A percentile compares a stretch with the other conserved stretches of the same genome.
phyloP scores from a whole-genome alignment of 2,329 filamentous ascomycete species.

The Pestalotiopsis sp. region DNA sequence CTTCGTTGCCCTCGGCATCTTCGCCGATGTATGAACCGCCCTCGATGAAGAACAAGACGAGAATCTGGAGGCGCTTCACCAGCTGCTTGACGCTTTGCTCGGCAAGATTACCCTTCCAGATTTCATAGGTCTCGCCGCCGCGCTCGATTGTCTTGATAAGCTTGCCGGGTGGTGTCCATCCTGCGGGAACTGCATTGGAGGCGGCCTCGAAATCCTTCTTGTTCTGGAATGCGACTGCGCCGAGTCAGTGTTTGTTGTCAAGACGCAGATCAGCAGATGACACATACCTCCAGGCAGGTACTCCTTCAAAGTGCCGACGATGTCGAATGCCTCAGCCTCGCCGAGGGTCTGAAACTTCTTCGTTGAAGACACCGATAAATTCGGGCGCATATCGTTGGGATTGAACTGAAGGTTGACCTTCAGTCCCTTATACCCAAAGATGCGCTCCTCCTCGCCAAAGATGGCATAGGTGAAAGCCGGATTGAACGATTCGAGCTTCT shows the following conservation, averaged over 20 bases:
- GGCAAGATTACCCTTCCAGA: conserved; percentile 79
- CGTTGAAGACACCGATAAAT: conserved; percentile 70
- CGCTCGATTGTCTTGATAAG: conserved; percentile 67
- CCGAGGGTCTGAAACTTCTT: conserved; percentile 72
- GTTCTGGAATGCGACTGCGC: conserved; percentile 67
- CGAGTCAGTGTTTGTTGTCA: conserved; percentile 17
- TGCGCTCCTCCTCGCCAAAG: conserved; percentile 89
- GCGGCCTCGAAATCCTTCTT: conserved; percentile 63
- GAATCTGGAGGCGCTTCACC: conserved; percentile 79
- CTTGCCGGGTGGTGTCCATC: conserved; percentile 75
- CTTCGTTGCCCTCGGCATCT: conserved; percentile 52
- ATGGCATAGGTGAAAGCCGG: conserved; percentile 90
- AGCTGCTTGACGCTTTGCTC: conserved; percentile 72
- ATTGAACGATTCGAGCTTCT: conserved; percentile 70
- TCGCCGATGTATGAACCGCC: conserved; percentile 76
- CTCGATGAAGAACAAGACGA: conserved; percentile 88
- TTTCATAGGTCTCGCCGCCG: conserved; percentile 69
- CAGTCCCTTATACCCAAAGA: conserved; percentile 87
- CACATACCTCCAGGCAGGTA: conserved; percentile 69
- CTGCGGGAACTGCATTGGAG: conserved; percentile 46
- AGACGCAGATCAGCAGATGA: neutral
- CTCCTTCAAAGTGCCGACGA: conserved; percentile 64
- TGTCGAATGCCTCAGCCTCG: conserved; percentile 69
- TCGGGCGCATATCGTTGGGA: conserved; percentile 75
- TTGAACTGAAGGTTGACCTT: conserved; percentile 72